These are phyloP conservation scores for Fraxinus velutina DNA, from an alignment of 305 asterid species.

Conservation along the genomic window DNA sequence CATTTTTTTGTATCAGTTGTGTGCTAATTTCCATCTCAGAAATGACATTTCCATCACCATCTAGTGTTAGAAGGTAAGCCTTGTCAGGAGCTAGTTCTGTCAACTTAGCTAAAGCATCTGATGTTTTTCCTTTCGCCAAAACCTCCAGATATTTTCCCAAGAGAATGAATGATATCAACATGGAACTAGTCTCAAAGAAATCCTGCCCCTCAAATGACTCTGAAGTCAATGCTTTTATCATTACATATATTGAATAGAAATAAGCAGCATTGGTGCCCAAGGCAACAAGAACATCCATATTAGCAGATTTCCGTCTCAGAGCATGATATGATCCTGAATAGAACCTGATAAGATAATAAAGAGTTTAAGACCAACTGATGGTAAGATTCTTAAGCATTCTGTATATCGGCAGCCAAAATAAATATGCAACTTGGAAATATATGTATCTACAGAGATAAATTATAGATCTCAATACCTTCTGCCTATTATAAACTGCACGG, in stretches of 20 bases:
- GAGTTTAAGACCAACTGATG: slow-evolving; percentile 23
- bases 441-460: background rate
- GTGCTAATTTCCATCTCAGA: slow-evolving; percentile 76
- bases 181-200: slow-evolving; percentile 95
- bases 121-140: slow-evolving; percentile 89
- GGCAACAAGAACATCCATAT: slow-evolving; percentile 98
- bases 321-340: slow-evolving; percentile 93
- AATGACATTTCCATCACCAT: slow-evolving; percentile 66
- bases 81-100: slow-evolving; percentile 87
- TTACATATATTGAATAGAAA: slow-evolving; percentile 73
- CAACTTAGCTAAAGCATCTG: slow-evolving; percentile 91
- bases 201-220: slow-evolving; percentile 85
- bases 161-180: slow-evolving; percentile 94
- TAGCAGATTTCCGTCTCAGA: slow-evolving; percentile 73
- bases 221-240: slow-evolving; percentile 67
- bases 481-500: slow-evolving; percentile 88
- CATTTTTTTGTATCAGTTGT: slow-evolving; percentile 75
- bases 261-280: slow-evolving; percentile 98
- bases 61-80: slow-evolving; percentile 68
- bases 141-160: slow-evolving; percentile 93
- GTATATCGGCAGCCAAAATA: background rate
- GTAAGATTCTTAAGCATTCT: slow-evolving; percentile 7
- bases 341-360: slow-evolving; percentile 54
- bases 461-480: slow-evolving; percentile 50
- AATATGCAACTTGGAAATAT: background rate